Percentiles rank a stretch among this genome's conserved stretches.
Conservation (phyloP, 768 basidiomycete species). For the Psilocybe cyanescens region DNA sequence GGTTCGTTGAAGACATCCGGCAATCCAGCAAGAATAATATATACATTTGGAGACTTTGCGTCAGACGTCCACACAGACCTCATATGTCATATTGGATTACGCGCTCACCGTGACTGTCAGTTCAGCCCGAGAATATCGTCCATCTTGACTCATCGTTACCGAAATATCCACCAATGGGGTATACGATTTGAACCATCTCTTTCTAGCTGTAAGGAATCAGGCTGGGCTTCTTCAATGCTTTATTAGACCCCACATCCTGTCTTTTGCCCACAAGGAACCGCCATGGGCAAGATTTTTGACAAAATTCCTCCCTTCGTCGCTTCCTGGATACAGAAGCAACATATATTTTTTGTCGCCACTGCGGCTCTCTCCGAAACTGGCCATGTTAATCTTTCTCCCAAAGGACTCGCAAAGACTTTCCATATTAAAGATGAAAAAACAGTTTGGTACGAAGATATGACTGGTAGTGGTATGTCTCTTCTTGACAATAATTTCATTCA, state of each 20-base stretch:
- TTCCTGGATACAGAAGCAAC: conserved; percentile 57
- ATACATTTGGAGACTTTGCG: too few relatives aligned
- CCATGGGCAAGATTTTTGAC: conserved; percentile 59
- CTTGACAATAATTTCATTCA: neutral
- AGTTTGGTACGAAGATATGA: conserved; percentile 73
- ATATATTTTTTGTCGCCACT: conserved; percentile 68
- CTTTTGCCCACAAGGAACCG: too few relatives aligned
- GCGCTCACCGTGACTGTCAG: too few relatives aligned
- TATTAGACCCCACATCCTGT: too few relatives aligned
- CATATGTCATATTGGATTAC: too few relatives aligned
- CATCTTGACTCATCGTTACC: too few relatives aligned
- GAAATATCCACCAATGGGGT: neutral
- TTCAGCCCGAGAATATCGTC: too few relatives aligned
- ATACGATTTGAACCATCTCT: neutral
- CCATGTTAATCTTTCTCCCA: conserved; percentile 68
- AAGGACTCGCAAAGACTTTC: conserved; percentile 55
- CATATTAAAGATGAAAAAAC: conserved; percentile 48
- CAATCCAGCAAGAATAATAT: too few relatives aligned
- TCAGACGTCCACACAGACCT: too few relatives aligned
- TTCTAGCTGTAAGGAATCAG: neutral
- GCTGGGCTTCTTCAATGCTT: too few relatives aligned
- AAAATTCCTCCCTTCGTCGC: conserved; percentile 52
- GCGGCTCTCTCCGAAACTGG: conserved; percentile 60
- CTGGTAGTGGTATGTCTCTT: conserved; percentile 55
- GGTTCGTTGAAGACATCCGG: too few relatives aligned